phyloP scores from a whole-genome alignment of 2,329 filamentous ascomycete species.

The Pestalotiopsis sp. region DNA sequence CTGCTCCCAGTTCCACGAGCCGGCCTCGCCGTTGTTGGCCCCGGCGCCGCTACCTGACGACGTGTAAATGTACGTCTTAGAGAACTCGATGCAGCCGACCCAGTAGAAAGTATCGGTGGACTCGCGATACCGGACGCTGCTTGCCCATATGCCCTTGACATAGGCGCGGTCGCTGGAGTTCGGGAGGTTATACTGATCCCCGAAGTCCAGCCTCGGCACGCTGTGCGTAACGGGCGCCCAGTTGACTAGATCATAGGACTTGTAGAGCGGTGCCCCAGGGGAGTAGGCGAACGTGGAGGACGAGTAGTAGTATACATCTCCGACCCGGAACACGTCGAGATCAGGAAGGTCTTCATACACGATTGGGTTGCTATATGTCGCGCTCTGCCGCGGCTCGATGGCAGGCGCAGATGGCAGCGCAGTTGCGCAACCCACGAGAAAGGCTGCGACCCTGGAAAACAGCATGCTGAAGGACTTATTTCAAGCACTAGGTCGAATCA shows the following conservation, averaged over 20 bases:
- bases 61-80: slow-evolving; percentile 56
- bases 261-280: slow-evolving; percentile 50
- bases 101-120: slow-evolving; percentile 30
- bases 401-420: background rate
- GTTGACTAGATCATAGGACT: slow-evolving; percentile 51
- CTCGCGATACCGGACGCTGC: slow-evolving; percentile 22
- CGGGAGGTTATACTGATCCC: slow-evolving; percentile 17
- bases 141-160: slow-evolving; percentile 25
- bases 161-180: slow-evolving; percentile 17
- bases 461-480: background rate
- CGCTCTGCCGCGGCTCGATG: background rate
- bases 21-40: background rate
- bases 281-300: slow-evolving; percentile 52
- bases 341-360: slow-evolving; percentile 54
- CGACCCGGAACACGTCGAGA: slow-evolving; percentile 46
- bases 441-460: background rate
- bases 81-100: slow-evolving; percentile 56
- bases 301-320: slow-evolving; percentile 44
- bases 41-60: slow-evolving; percentile 25
- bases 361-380: slow-evolving; percentile 41
- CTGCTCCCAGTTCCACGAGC: slow-evolving; percentile 5
- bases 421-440: background rate
- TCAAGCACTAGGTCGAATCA: background rate
- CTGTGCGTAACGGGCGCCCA: slow-evolving; percentile 40
- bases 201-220: slow-evolving; percentile 28